phyloP scores from a whole-genome alignment of 768 basidiomycete genomes.

The Lactarius tabidus region DNA sequence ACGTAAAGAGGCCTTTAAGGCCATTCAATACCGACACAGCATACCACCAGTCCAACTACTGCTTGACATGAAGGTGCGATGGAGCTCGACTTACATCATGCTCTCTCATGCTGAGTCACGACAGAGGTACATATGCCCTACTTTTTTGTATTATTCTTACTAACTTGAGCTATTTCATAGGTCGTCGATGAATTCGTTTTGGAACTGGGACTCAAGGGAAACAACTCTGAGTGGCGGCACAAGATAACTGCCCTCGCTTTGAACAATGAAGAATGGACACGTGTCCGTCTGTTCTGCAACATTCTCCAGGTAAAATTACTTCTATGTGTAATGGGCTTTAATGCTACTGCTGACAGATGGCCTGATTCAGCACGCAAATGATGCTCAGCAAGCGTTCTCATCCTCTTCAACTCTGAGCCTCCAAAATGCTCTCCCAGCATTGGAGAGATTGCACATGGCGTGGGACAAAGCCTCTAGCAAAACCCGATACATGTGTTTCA shows the following conservation, averaged over 20 bases:
- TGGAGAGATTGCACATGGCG: background rate
- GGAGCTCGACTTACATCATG: too few relatives aligned
- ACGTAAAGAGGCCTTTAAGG: too few relatives aligned
- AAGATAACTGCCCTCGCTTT: too few relatives aligned
- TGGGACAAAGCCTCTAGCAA: background rate
- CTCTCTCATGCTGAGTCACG: background rate
- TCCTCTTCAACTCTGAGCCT: background rate
- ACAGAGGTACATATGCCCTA: background rate
- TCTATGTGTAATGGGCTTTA: background rate
- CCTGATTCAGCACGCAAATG: background rate
- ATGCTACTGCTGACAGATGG: background rate
- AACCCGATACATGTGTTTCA: background rate
- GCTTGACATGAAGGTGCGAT: too few relatives aligned
- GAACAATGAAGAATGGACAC: too few relatives aligned
- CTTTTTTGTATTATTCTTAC: background rate
- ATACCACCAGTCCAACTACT: too few relatives aligned
- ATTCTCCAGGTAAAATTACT: background rate
- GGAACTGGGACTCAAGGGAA: background rate
- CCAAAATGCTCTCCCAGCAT: background rate
- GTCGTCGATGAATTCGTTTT: background rate
- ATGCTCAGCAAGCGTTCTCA: background rate
- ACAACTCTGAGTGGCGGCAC: background rate
- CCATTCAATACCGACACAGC: too few relatives aligned
- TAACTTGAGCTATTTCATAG: background rate
- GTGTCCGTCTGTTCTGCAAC: too few relatives aligned